Base-by-base conservation (phyloP, 2,329 filamentous ascomycete species). In the Hypoxylon sp. region DNA sequence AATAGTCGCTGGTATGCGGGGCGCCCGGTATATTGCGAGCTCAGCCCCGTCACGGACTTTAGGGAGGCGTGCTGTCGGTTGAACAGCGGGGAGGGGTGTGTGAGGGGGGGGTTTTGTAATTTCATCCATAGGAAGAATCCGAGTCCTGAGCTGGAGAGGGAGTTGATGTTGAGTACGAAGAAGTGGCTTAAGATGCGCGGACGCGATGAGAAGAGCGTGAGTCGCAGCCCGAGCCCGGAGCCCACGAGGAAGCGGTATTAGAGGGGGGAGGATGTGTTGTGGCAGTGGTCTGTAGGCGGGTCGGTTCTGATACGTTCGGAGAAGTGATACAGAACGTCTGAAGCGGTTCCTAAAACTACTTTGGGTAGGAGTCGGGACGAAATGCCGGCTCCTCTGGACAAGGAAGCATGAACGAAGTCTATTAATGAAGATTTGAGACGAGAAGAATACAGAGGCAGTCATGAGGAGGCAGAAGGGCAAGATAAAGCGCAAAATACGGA, bases 121-220 rank as follows among this genome's bases (percentile, higher is more conserved):
- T 99, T 99, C 81, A 99, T 99, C 72, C 96, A 99, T 80, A 89
- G 96, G 77, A 99, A 99, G 85, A 96, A 98, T 79, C 96, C 96
- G 3, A 89, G 88, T 73, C 85, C 93, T 10, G 95, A 98, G 82
- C 84, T 99, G 74, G 96, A 99, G 69, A 85, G 91, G 70, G 96
- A 99, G 74, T 81, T 99, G 74, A 90, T 92, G 70, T 86, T 98
- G 73, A 89, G 89, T 75, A 98, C 95, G 69, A 97, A 97, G 88
- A 98, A 98, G 86, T 98, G 95, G 94, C 84, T 98, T 78, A 93
- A 93, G 84, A 83, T 89, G 82, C 87, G 93, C 67, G 95, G 94
- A 19, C 86, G 92, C 74, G 95, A 98, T 82, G 90, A 91, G 77
- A 89, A 93, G 80, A 97, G 93, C 79, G 88, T 90, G 70, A 92